These are phyloP conservation scores for Bipolaris victoriae DNA, from an alignment of 2,329 filamentous ascomycete genomes.

Conservation along the genomic window DNA sequence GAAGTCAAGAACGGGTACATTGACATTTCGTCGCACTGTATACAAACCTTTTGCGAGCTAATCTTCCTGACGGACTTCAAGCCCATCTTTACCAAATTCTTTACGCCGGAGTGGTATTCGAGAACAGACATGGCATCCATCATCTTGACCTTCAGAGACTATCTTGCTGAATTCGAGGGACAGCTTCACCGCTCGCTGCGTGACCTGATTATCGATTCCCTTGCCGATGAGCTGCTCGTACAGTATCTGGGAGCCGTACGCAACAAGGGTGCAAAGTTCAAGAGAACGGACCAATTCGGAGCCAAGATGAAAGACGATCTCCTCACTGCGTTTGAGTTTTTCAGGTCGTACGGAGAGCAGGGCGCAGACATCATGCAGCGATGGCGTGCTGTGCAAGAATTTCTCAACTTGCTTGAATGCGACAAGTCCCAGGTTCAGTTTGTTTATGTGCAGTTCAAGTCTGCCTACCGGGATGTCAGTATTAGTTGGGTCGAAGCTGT, in stretches of 20 bases:
- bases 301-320: slow-evolving; percentile 96
- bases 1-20: slow-evolving; percentile 88
- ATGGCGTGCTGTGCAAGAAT: slow-evolving; percentile 88
- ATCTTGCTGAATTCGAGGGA: slow-evolving; percentile 82
- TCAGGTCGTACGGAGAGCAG: slow-evolving; percentile 61
- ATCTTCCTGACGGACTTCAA: slow-evolving; percentile 92
- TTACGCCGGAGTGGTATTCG: slow-evolving; percentile 88
- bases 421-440: slow-evolving; percentile 76
- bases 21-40: slow-evolving; percentile 91
- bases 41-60: slow-evolving; percentile 82
- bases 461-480: slow-evolving; percentile 89
- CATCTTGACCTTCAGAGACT: slow-evolving; percentile 93
- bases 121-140: slow-evolving; percentile 90
- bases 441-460: slow-evolving; percentile 84
- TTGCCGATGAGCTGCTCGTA: slow-evolving; percentile 87
- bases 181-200: slow-evolving; percentile 85
- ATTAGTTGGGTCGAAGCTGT: slow-evolving; percentile 96
- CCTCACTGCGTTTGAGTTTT: slow-evolving; percentile 87
- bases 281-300: slow-evolving; percentile 81
- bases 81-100: slow-evolving; percentile 83
- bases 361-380: slow-evolving; percentile 80
- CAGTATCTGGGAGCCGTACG: slow-evolving; percentile 83
- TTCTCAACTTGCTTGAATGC: slow-evolving; percentile 76
- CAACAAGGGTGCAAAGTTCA: slow-evolving; percentile 90
- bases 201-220: slow-evolving; percentile 91